Conservation (phyloP, 208 protist species). For the Trypanosoma theileri region DNA sequence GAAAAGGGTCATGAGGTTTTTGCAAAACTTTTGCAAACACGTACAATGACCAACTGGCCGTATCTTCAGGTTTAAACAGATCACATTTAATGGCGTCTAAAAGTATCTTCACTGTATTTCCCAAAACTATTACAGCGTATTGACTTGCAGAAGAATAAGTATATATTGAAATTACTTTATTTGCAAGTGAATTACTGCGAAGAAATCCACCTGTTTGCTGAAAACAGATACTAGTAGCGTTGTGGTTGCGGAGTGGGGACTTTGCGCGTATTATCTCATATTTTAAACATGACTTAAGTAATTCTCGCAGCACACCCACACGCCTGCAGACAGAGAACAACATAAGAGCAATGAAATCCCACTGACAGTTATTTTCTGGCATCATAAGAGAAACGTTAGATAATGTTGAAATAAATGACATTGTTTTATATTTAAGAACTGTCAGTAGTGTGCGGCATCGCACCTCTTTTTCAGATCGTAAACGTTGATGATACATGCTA, state of each 20-base stretch:
- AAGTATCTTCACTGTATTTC: background rate
- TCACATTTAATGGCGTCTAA: background rate
- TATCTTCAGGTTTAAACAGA: slow-evolving; percentile 5
- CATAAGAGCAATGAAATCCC: slow-evolving; percentile 6
- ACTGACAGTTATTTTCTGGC: slow-evolving; percentile 6
- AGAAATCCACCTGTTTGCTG: slow-evolving; percentile 20
- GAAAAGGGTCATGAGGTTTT: background rate
- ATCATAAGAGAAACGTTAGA: slow-evolving; percentile 13
- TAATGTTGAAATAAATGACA: slow-evolving; percentile 4
- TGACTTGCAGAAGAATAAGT: background rate
- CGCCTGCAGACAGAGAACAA: background rate
- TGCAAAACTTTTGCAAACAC: slow-evolving; percentile 1
- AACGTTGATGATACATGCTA: slow-evolving; percentile 9
- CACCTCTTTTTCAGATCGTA: slow-evolving; percentile 12
- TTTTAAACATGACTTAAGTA: slow-evolving; percentile 5
- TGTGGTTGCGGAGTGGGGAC: background rate
- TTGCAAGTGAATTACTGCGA: slow-evolving; percentile 11
- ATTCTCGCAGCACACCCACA: background rate
- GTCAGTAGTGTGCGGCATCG: slow-evolving; percentile 1
- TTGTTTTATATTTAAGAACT: slow-evolving; percentile 7
- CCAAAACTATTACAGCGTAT: slow-evolving; percentile 1
- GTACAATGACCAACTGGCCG: background rate
- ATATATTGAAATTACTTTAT: background rate
- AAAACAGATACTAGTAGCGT: background rate
- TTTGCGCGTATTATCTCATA: slow-evolving; percentile 16